phyloP scores from a whole-genome alignment of 805 yeast genomes.

The Saturnispora saitoi region DNA sequence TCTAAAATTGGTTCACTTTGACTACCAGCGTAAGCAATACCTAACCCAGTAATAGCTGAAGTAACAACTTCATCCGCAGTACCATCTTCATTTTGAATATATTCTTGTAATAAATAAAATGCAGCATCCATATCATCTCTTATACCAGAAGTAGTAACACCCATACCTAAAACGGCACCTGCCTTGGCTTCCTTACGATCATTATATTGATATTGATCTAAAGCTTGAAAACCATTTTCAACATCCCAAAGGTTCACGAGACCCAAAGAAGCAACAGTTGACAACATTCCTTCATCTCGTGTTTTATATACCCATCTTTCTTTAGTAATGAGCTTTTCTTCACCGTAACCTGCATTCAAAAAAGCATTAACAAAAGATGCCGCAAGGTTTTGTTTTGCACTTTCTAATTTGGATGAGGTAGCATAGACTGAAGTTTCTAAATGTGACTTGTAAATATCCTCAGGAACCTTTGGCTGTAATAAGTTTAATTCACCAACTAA shows the following conservation, averaged over 20 bases:
- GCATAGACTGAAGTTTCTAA: slow-evolving; percentile 59
- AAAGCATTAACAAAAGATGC: slow-evolving; percentile 90
- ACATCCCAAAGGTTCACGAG: slow-evolving; percentile 86
- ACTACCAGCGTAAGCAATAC: slow-evolving; percentile 92
- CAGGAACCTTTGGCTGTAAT: slow-evolving; percentile 86
- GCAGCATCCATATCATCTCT: slow-evolving; percentile 96
- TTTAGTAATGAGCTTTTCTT: slow-evolving; percentile 72
- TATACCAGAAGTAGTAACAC: slow-evolving; percentile 83
- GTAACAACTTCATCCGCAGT: slow-evolving; percentile 58
- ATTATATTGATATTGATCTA: slow-evolving; percentile 83
- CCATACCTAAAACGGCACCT: slow-evolving; percentile 94
- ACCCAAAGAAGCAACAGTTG: slow-evolving; percentile 89
- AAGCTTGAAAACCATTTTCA: slow-evolving; percentile 77
- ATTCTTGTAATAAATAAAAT: slow-evolving; percentile 75
- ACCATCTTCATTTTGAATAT: slow-evolving; percentile 36
- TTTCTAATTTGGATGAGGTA: slow-evolving; percentile 56
- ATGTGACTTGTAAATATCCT: slow-evolving; percentile 87
- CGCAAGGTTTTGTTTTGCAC: slow-evolving; percentile 92
- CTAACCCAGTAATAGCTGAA: slow-evolving; percentile 84
- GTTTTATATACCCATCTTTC: slow-evolving; percentile 84
- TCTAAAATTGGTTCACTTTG: slow-evolving; percentile 76
- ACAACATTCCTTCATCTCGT: slow-evolving; percentile 82
- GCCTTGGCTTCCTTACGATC: slow-evolving; percentile 84
- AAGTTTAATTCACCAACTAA: slow-evolving; percentile 81
- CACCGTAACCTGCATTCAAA: slow-evolving; percentile 83